These are phyloP conservation scores for Trichosporon sp. DNA, from an alignment of 1,284 basidiomycete species.

Conservation along the genomic window DNA sequence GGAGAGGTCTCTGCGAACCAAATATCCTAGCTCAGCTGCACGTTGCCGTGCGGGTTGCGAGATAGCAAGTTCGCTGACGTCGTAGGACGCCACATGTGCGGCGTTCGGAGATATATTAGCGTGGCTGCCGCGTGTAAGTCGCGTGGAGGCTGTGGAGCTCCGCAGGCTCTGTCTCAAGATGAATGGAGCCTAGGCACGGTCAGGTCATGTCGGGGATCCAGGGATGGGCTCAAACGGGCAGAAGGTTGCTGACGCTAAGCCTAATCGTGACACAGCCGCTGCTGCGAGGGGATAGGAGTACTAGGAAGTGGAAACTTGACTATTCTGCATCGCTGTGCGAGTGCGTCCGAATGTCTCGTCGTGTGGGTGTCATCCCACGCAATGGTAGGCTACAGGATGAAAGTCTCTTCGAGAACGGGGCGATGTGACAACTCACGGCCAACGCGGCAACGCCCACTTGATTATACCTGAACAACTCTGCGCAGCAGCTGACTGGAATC, in stretches of 20 bases:
- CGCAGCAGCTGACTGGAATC: too few species aligned
- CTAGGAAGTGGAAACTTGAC: too few species aligned
- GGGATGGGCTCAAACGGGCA: not conserved
- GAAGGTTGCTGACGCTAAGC: not conserved
- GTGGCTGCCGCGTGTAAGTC: not conserved
- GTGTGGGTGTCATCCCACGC: too few species aligned
- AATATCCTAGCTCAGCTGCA: not conserved
- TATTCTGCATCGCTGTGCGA: too few species aligned
- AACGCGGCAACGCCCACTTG: too few species aligned
- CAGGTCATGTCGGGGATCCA: not conserved
- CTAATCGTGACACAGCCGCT: not conserved
- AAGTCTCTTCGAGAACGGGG: too few species aligned
- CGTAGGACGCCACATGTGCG: not conserved
- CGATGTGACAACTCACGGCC: too few species aligned
- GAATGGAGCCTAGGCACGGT: not conserved
- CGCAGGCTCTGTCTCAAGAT: not conserved
- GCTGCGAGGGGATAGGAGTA: too few species aligned
- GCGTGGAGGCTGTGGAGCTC: not conserved
- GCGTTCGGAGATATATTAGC: not conserved
- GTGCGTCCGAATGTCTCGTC: too few species aligned
- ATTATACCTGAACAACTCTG: too few species aligned
- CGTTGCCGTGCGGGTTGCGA: not conserved
- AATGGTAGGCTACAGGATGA: too few species aligned
- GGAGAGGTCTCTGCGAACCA: constrained; percentile 6
- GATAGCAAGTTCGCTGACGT: not conserved